Evolutionary conservation across 2,329 filamentous ascomycete species (phyloP).

Genomic region (Cladosporium colombiae): DNA sequence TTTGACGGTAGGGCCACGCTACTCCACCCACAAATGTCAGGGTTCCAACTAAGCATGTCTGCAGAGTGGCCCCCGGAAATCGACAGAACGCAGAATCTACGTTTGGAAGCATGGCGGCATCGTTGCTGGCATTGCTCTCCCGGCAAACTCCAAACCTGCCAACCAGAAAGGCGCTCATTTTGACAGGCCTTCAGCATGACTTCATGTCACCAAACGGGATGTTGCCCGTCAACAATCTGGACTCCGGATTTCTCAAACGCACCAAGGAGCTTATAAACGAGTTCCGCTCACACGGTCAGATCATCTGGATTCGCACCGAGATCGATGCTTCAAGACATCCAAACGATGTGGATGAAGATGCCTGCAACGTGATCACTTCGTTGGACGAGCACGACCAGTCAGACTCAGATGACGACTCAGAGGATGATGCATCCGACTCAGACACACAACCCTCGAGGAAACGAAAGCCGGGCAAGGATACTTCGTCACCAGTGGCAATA

Average conservation of each 20-base stretch:
- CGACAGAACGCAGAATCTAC: background rate
- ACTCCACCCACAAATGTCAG: conserved; percentile 5
- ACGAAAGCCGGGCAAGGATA: conserved; percentile 5
- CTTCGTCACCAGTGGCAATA: background rate
- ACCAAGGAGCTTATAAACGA: conserved; percentile 66
- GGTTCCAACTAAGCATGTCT: conserved; percentile 10
- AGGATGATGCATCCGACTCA: conserved; percentile 12
- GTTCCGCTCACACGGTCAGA: conserved; percentile 71
- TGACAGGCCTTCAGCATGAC: conserved; percentile 89
- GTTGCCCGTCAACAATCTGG: conserved; percentile 61
- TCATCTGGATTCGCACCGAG: conserved; percentile 83
- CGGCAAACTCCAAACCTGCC: conserved; percentile 54
- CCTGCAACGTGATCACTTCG: conserved; percentile 16
- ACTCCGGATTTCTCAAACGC: conserved; percentile 65
- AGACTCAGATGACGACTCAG: background rate
- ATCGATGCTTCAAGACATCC: conserved; percentile 48
- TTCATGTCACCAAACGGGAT: conserved; percentile 71
- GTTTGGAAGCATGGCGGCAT: conserved; percentile 5
- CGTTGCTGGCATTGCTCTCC: conserved; percentile 25
- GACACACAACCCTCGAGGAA: conserved; percentile 11
- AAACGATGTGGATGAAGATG: conserved; percentile 6
- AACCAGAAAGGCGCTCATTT: conserved; percentile 69
- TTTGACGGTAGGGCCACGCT: conserved; percentile 4
- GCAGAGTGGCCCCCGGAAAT: conserved; percentile 1
- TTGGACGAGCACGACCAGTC: background rate